These are phyloP conservation scores for Lolium multiflorum DNA, from an alignment of 176 grass and related monocot genomes.

Conservation along the genomic window DNA sequence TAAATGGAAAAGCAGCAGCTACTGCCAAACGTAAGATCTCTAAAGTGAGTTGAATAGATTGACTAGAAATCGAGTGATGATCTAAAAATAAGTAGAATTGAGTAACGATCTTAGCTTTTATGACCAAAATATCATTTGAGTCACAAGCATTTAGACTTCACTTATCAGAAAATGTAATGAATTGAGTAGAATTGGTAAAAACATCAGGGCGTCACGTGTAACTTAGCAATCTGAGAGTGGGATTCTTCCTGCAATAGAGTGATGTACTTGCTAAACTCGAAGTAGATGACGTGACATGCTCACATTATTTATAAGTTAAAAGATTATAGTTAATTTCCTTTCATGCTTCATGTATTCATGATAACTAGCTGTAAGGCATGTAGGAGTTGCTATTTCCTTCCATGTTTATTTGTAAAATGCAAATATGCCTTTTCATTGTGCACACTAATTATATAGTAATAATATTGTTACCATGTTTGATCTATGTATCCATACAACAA, in stretches of 20 bases:
- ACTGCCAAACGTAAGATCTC: background rate
- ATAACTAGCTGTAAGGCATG: background rate
- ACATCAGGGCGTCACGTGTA: background rate
- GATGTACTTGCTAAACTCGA: background rate
- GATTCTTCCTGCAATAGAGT: background rate
- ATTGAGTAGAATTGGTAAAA: background rate
- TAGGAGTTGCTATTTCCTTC: background rate
- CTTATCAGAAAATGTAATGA: background rate
- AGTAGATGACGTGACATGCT: conserved; percentile 21
- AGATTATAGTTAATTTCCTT: background rate
- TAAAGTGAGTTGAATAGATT: background rate
- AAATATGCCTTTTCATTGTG: conserved; percentile 1
- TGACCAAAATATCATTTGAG: conserved; percentile 10
- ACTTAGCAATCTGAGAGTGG: conserved; percentile 10
- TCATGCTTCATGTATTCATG: conserved; percentile 5
- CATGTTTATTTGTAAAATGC: conserved; percentile 12
- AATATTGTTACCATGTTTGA: conserved; percentile 11
- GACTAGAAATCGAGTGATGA: background rate
- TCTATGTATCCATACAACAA: conserved; percentile 5
- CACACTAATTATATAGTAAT: background rate
- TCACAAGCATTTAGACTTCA: background rate
- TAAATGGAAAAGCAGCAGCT: background rate
- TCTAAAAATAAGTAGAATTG: too few relatives aligned
- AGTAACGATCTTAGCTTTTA: background rate
- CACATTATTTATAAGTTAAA: background rate